Base-by-base conservation (phyloP, 2,329 filamentous ascomycete genomes). In the Chaetomium sp. region DNA sequence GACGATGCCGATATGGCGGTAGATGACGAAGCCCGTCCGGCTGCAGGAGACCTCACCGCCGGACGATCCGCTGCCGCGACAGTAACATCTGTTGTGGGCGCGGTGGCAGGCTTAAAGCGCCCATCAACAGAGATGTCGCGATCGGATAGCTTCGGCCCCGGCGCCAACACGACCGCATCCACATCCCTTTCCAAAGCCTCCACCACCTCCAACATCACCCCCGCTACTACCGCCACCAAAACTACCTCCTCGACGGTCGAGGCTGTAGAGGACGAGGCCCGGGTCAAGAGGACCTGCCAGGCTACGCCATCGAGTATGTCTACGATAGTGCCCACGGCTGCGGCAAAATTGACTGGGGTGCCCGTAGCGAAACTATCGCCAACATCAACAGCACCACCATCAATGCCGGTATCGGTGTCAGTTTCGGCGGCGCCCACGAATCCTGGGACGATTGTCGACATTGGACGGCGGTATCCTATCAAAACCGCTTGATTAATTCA, bases 71-170 rank as follows among this genome's bases (percentile, higher is more conserved):
- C 19, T 54, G 36, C 48, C 38, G 34, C 38, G 38, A 8, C 57
- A 58, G 35, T 12, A 8, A 19, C n/a, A n/a, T 7, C n/a, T 11
- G 11, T 7, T 14, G 45, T 6, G 7, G 9, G n/a, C 8, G 45
- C 6, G n/a, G 45, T 37, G 38, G 68, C 70, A 54, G 71, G 72
- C 3, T 64, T 80, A 14, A 84, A 84, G 66, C 73, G 80, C 38
- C 70, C 73, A 32, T 74, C 77, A 44, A 76, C 77, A 9, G 78
- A 82, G 59, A 79, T 82, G 47, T 76, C 79, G 6, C 72, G 75
- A 43, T 72, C 75, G 4, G 70, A 72, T 10, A 77, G 73, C 60
- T 75, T 78, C 54, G 71, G 73, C 42, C 52, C 53, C 11, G 49
- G 19, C 52, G 44, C 14, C 37, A 14, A 6, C 65, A 69, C 46